Conservation (phyloP, 2,329 filamentous ascomycete genomes). For the Geosmithia morbida region DNA sequence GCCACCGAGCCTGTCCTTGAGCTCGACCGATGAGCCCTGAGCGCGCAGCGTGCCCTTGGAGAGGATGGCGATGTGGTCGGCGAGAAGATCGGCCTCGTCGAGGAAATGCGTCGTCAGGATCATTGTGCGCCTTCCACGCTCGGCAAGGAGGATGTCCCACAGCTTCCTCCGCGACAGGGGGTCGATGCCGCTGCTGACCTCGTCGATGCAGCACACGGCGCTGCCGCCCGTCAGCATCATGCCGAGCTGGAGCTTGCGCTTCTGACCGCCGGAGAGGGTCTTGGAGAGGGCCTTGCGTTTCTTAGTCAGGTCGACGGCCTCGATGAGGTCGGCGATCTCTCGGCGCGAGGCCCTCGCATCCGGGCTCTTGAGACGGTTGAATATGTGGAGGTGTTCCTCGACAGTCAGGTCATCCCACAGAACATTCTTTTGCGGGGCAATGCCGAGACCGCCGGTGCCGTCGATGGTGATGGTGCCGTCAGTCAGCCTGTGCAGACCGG, state of each 20-base stretch:
- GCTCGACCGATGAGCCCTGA: slow-evolving; percentile 68
- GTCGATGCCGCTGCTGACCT: slow-evolving; percentile 80
- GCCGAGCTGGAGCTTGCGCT: slow-evolving; percentile 79
- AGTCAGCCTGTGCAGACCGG: slow-evolving; percentile 65
- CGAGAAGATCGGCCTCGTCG: slow-evolving; percentile 80
- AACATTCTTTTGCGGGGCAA: slow-evolving; percentile 89
- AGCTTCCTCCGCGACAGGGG: slow-evolving; percentile 78
- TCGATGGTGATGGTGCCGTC: slow-evolving; percentile 66
- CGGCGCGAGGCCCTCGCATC: slow-evolving; percentile 37
- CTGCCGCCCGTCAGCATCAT: slow-evolving; percentile 94
- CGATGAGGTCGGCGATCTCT: slow-evolving; percentile 49
- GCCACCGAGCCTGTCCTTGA: slow-evolving; percentile 70
- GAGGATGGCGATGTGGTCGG: slow-evolving; percentile 78
- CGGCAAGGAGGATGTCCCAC: slow-evolving; percentile 83
- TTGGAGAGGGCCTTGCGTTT: slow-evolving; percentile 60
- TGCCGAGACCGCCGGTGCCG: slow-evolving; percentile 64
- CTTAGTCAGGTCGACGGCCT: slow-evolving; percentile 56
- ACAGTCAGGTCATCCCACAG: slow-evolving; percentile 84
- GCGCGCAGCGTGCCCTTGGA: slow-evolving; percentile 74
- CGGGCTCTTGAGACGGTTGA: slow-evolving; percentile 66
- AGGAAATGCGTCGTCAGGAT: slow-evolving; percentile 87
- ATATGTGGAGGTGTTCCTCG: slow-evolving; percentile 69
- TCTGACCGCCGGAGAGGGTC: slow-evolving; percentile 81
- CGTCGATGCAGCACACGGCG: slow-evolving; percentile 78
- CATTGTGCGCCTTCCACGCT: slow-evolving; percentile 69